Conservation (phyloP, 306 rosid species). For the Prunus mira region DNA sequence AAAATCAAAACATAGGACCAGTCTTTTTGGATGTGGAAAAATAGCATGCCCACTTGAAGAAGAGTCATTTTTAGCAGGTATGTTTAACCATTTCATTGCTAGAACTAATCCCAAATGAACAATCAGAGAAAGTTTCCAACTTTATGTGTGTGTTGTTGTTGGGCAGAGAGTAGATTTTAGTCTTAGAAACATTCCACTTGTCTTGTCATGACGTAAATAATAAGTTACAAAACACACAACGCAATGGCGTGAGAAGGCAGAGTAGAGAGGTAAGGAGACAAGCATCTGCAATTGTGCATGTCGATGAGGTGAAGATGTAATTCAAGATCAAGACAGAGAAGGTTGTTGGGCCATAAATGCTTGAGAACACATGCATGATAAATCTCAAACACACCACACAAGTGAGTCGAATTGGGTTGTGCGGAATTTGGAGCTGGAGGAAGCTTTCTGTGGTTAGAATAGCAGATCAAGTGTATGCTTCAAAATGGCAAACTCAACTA, state of each 20-base stretch:
- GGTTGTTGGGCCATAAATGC: constrained; percentile 34
- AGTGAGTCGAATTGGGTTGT: neutral
- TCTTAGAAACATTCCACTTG: constrained; percentile 1
- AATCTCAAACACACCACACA: neutral
- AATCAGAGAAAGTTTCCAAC: neutral
- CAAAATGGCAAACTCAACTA: constrained; percentile 11
- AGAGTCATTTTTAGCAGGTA: neutral
- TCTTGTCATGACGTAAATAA: neutral
- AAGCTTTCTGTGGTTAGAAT: constrained; percentile 36
- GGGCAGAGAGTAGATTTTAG: neutral
- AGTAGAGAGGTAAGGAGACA: neutral
- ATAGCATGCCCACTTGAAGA: neutral
- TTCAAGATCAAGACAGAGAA: neutral
- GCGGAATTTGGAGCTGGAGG: constrained; percentile 12
- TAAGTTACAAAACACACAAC: no score
- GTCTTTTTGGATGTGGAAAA: neutral
- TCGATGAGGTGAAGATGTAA: neutral
- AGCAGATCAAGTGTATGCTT: constrained; percentile 3
- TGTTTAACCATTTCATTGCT: neutral
- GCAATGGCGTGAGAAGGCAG: neutral
- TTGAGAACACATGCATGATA: neutral
- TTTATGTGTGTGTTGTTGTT: neutral
- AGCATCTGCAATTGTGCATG: neutral
- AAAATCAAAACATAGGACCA: neutral
- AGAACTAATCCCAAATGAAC: neutral